Base-by-base conservation (phyloP, 169 alveolate genomes). In the Pseudocohnilembus persalinus region DNA sequence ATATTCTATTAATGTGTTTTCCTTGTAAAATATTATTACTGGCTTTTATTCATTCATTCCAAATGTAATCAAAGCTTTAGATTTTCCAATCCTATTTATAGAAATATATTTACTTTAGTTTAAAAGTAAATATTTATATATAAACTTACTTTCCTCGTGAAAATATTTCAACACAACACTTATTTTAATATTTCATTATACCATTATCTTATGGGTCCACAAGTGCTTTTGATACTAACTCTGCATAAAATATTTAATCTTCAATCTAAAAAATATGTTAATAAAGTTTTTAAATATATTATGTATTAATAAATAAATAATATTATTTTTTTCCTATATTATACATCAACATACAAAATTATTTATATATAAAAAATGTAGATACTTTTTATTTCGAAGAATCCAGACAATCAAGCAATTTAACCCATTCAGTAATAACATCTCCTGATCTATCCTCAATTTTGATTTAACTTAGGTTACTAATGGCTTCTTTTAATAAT, bases 111-210 rank as follows among this genome's bases (percentile, higher is more conserved):
- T n/a, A n/a, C n/a, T n/a, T n/a, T n/a, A n/a, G n/a, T n/a, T n/a
- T n/a, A n/a, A n/a, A n/a, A n/a, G n/a, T n/a, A n/a, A n/a, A n/a
- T n/a, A n/a, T n/a, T n/a, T n/a, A n/a, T n/a, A n/a, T n/a, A n/a
- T n/a, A n/a, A n/a, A n/a, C n/a, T n/a, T n/a, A n/a, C n/a, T n/a
- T 86, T 24, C 90, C 90, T 65, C 81, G 73, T 4, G 90, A 86
- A 29, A 86, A 86, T 15, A 86, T 28, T 77, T 86, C 90, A 16
- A 76, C 81, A 31, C 87, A 86, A 25, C 83, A 83, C 81, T 81
- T 86, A 30, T 86, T 86, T 65, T 86, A 32, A 64, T 86, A 75
- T 28, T 87, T 31, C 31, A 68, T 26, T 1, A 86, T 76, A 0
- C 85, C 83, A 28, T 74, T 31, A 28, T 74, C 28, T 28, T 76